Percentiles rank a stretch among this genome's conserved stretches.
Conservation (phyloP, 306 rosid genomes). For the Ammopiptanthus mongolicus region DNA sequence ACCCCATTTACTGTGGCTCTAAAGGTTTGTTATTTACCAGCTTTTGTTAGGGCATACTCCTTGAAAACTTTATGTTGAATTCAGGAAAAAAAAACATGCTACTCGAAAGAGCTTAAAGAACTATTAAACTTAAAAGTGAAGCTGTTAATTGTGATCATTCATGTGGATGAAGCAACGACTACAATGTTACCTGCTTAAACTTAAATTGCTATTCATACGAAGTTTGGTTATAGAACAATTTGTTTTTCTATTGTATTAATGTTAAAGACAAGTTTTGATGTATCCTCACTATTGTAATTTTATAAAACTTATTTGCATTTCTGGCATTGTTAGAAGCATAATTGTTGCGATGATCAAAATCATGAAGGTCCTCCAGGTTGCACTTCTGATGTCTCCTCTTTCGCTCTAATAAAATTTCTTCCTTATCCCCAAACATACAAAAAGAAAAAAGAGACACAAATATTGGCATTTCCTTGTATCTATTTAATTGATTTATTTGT, state of each 20-base stretch:
- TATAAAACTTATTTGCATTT: neutral
- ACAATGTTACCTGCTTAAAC: neutral
- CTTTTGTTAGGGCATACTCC: slow-evolving; percentile 2
- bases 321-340: neutral
- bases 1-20: slow-evolving; percentile 69
- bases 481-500: neutral
- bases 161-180: neutral
- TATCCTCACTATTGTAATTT: neutral
- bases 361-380: neutral
- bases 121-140: slow-evolving; percentile 7
- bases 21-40: slow-evolving; percentile 59
- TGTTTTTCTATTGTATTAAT: neutral
- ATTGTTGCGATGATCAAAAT: neutral
- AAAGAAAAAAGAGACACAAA: neutral
- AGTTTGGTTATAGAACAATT: neutral
- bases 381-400: neutral
- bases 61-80: neutral
- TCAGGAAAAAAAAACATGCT: neutral
- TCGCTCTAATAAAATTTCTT: neutral
- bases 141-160: neutral
- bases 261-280: neutral
- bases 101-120: neutral
- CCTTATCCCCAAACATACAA: neutral
- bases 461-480: neutral
- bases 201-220: neutral